Conservation (phyloP, 768 basidiomycete genomes). For the Tylopilus felleus region DNA sequence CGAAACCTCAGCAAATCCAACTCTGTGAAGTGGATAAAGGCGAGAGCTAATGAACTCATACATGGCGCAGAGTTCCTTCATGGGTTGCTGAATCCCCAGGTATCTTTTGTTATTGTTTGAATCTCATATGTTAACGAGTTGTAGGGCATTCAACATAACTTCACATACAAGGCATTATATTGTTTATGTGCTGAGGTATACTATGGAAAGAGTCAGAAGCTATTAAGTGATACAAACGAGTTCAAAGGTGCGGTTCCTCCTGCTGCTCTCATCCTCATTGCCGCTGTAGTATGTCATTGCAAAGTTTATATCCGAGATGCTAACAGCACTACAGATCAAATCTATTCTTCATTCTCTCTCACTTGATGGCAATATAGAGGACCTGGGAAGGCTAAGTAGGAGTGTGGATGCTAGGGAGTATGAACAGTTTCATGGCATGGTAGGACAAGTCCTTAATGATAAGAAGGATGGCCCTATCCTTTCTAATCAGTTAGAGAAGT, state of each 20-base stretch:
- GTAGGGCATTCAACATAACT: not conserved
- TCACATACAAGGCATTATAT: not conserved
- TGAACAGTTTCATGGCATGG: not conserved
- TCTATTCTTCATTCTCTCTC: not conserved
- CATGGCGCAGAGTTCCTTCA: not conserved
- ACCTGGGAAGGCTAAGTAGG: not conserved
- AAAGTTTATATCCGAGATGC: not conserved
- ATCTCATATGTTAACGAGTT: not conserved
- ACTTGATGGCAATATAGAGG: not conserved
- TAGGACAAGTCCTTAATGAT: not conserved
- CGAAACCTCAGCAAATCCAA: not conserved
- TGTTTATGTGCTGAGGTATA: not conserved
- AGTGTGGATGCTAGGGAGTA: not conserved
- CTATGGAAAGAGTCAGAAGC: not conserved
- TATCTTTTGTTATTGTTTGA: not conserved
- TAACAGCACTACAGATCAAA: not conserved
- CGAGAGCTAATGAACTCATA: not conserved
- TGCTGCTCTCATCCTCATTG: not conserved
- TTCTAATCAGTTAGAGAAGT: not conserved
- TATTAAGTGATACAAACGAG: not conserved
- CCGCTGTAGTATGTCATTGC: not conserved
- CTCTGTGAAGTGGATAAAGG: not conserved
- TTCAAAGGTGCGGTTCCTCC: not conserved
- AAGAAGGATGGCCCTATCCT: not conserved
- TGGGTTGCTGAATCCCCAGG: not conserved